These are phyloP conservation scores for Trichosanthes cucumerina DNA, from an alignment of 306 rosid species.

Conservation along the genomic window DNA sequence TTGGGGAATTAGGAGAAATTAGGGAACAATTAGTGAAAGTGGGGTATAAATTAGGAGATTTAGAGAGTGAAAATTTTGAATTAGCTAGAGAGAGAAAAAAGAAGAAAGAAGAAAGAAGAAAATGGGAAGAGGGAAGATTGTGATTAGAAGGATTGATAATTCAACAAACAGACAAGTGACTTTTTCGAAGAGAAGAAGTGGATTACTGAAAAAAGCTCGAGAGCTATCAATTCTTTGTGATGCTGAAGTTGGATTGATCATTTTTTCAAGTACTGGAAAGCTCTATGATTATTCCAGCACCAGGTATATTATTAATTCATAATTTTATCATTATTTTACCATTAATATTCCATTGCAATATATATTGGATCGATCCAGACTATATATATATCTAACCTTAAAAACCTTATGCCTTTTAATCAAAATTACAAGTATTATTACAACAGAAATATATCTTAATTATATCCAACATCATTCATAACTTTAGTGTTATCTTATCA, in stretches of 20 bases:
- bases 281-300: constrained; percentile 29
- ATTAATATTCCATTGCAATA: background rate
- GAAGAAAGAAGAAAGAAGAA: background rate
- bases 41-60: background rate
- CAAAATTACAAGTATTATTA: too few species aligned
- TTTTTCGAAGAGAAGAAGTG: constrained; percentile 21
- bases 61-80: background rate
- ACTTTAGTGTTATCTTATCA: background rate
- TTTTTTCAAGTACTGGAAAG: constrained; percentile 30
- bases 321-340: background rate
- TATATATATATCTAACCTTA: background rate
- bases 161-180: constrained; percentile 29
- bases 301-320: constrained; percentile 21
- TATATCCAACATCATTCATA: background rate
- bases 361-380: background rate
- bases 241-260: constrained; percentile 28
- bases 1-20: background rate
- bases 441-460: background rate
- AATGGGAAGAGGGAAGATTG: constrained; percentile 35
- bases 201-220: constrained; percentile 34
- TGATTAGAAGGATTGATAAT: constrained; percentile 25
- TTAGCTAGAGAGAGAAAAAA: background rate
- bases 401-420: background rate
- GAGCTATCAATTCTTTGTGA: constrained; percentile 41
- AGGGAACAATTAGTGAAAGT: background rate